A percentile compares a stretch with the other conserved stretches of the same genome.
phyloP scores from a whole-genome alignment of 2,329 filamentous ascomycete genomes.

The Sporothrix pseudoabietina region DNA sequence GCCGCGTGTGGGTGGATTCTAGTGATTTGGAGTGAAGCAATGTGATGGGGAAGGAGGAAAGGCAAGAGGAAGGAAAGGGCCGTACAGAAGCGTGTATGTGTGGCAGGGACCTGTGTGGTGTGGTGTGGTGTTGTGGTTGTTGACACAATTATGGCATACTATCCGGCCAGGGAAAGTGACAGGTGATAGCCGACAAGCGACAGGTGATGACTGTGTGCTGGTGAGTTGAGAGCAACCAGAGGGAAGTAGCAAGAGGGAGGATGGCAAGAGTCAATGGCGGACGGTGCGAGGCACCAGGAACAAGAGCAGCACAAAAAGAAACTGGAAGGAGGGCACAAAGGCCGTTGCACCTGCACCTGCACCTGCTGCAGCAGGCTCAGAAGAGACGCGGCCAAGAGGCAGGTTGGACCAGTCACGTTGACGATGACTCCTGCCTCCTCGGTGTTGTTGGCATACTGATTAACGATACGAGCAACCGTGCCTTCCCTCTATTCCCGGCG shows the following conservation, averaged over 20 bases:
- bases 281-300: background rate
- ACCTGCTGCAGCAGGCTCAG: conserved; percentile 19
- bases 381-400: conserved; percentile 20
- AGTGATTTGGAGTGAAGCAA: conserved; percentile 11
- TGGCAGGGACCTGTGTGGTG: background rate
- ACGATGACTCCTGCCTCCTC: conserved; percentile 9
- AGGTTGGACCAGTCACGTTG: conserved; percentile 21
- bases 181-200: conserved; percentile 14
- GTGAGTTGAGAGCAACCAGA: background rate
- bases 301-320: background rate
- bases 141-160: background rate
- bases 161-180: conserved; percentile 8
- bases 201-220: background rate
- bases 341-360: background rate
- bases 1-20: conserved; percentile 16
- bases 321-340: background rate
- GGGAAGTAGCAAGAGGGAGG: background rate
- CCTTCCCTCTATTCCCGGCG: conserved; percentile 4
- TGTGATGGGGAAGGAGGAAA: conserved; percentile 10
- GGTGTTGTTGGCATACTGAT: background rate
- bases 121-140: background rate
- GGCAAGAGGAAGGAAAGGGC: background rate
- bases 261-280: background rate
- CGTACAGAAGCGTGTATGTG: background rate
- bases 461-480: conserved; percentile 13